phyloP scores from a whole-genome alignment of 345 rosid genomes.

The Balakata baccata region DNA sequence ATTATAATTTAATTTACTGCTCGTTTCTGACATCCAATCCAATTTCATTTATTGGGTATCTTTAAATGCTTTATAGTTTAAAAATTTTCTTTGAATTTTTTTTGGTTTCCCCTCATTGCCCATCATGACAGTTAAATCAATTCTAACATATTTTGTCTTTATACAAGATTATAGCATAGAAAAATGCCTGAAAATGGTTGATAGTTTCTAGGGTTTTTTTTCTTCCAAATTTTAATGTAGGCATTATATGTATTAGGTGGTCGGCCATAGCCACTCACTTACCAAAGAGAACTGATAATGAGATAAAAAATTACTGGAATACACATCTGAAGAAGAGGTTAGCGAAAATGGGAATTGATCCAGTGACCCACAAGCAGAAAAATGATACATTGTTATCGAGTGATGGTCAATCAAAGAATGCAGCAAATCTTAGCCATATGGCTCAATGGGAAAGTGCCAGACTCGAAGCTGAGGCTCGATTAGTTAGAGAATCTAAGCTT shows the following conservation, averaged over 20 bases:
- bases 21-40: constrained; percentile 5
- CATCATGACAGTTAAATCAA: neutral
- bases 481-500: constrained; percentile 77
- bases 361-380: constrained; percentile 29
- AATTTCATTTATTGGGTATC: constrained; percentile 7
- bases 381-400: constrained; percentile 22
- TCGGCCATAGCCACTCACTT: constrained; percentile 31
- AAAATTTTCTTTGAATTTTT: neutral
- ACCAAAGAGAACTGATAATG: constrained; percentile 31
- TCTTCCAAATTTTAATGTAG: neutral
- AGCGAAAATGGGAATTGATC: constrained; percentile 37
- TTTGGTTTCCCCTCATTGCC: neutral
- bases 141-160: neutral
- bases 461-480: constrained; percentile 47
- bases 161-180: constrained; percentile 16
- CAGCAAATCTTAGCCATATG: constrained; percentile 39
- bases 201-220: too few species aligned
- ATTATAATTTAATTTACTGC: neutral
- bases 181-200: constrained; percentile 12
- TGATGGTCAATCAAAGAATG: constrained; percentile 27
- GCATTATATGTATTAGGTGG: constrained; percentile 29
- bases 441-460: constrained; percentile 48
- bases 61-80: neutral
- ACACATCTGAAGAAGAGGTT: constrained; percentile 32
- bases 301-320: constrained; percentile 34